Evolutionary conservation across 352 stramenopile genomes (phyloP), one percentile per base, ranked within the genome.

Genomic region (Hyaloperonospora arabidopsidis): DNA sequence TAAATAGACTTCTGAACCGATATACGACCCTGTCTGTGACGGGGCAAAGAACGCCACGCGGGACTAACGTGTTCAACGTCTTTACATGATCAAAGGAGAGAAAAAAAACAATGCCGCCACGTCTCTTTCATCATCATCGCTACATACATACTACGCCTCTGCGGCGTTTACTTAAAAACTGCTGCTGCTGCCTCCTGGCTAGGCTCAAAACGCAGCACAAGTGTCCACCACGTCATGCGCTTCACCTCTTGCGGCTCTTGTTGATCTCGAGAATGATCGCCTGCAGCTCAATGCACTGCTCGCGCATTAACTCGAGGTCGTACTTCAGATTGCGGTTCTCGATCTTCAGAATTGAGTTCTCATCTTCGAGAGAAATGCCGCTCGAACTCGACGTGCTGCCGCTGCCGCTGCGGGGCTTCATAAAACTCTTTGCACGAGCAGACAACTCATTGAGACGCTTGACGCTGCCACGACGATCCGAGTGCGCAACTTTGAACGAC

Each of bases 201-300:
- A 17, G 38, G 12, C 28, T 44, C 28, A 22, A 28, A 32, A 10
- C 25, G 25, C 25, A 32, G 25, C 25, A 10, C 4, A 8, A 32
- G 25, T 10, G 25, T 32, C 43, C 41, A 55, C 40, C 38, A 25
- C 17, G 45, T 43, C 28, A 18, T 53, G 25, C 25, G 25, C 25
- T 32, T 60, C 83, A 92, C 65, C 82, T 76, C 72, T 92, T 92
- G 47, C 82, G 77, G 58, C 82, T 90, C 68, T 88, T 89, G 78
- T 93, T 90, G 66, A 93, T 93, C 74, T 93, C 82, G 40, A 93
- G 73, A 51, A 93, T 93, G 61, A 93, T 93, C 47, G 82, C 74
- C 48, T 93, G 82, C 46, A 93, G 54, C 55, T 93, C 82, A 45
- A 93, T 90, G 59, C 82, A 93, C 68, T 93, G 82, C 63, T 93